Evolutionary conservation across 2,329 filamentous ascomycete genomes (phyloP).

Genomic region (Exophiala dermatitidis): DNA sequence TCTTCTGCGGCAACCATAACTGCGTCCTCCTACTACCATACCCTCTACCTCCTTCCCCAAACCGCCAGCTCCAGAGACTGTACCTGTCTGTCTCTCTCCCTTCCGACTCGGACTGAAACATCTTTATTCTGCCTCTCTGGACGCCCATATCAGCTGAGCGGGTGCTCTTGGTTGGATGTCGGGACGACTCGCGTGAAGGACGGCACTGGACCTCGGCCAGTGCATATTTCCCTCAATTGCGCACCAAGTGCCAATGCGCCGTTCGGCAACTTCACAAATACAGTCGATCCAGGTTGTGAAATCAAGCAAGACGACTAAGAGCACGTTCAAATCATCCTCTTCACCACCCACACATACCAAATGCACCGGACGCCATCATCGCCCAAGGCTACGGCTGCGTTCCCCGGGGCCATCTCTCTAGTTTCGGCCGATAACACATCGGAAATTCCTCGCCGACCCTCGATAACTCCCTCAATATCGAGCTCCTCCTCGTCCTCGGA

Average conservation of each 20-base stretch:
- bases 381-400: slow-evolving; percentile 16
- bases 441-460: slow-evolving; percentile 6
- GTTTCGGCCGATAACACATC: slow-evolving; percentile 1
- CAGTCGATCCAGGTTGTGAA: slow-evolving; percentile 11
- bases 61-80: neutral
- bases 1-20: neutral
- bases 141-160: slow-evolving; percentile 7
- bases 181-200: slow-evolving; percentile 1
- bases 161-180: slow-evolving; percentile 10
- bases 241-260: slow-evolving; percentile 14
- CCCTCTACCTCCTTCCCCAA: neutral
- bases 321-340: neutral
- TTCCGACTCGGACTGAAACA: neutral
- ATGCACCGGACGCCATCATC: slow-evolving; percentile 13
- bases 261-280: slow-evolving; percentile 14
- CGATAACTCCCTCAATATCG: slow-evolving; percentile 22
- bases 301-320: slow-evolving; percentile 7
- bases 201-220: slow-evolving; percentile 13
- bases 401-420: slow-evolving; percentile 16
- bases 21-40: neutral
- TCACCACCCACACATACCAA: neutral
- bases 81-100: neutral
- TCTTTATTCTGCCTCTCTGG: neutral
- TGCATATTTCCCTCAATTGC: slow-evolving; percentile 7
- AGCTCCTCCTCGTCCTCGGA: slow-evolving; percentile 40